Evolutionary conservation across 2,329 filamentous ascomycete species (phyloP), one percentile per base, ranked within the genome.

Genomic region (Canariomyces notabilis): DNA sequence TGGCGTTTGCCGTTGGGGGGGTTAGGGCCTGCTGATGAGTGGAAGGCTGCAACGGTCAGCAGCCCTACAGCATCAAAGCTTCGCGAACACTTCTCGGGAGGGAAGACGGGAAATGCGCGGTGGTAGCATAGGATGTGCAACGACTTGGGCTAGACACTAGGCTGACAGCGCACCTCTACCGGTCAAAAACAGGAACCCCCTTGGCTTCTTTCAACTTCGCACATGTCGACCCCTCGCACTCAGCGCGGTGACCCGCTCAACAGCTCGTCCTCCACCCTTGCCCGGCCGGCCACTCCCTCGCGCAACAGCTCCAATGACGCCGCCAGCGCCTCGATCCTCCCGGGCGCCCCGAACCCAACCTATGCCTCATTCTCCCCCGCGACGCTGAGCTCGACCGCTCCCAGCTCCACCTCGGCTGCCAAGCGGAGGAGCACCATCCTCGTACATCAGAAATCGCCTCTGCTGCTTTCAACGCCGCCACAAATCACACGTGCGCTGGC

Each of bases 381-480:
- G 18, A 88, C 85, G 18, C 78, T 90, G 56, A 84, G 82, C 36
- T 79, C 84, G 46, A 77, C 79, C 31, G 77, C 82, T 5, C 74
- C 84, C 37, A 74, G 73, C 44, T 70, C 74, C 48, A 72, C 77
- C 23, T 75, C 79, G 9, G 78, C 82, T 31, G 81, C 82, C 34
- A 85, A 87, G 61, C 85, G 91, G 52, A 82, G 88, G 37, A 94
- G 89, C 15, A 94, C 89, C 47, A 90, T 98, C 57, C 82, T 97
- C 57, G 90, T 98, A 16, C 90, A 97, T 67, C 91, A 95, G 66
- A 98, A 97, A 69, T 95, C 89, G 14, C 93, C 93, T 9, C 70
- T 98, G 37, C 77, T 98, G 15, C 83, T 95, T 49, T 89, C 91
- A 14, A 98, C 93, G 8, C 93, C 93, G 35, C 93, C 93, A 2